A percentile compares a stretch with the other conserved stretches of the same genome.
These are phyloP conservation scores for Pseudonitzschia pungens DNA, from an alignment of 108 stramenopile genomes.

Conservation along the genomic window DNA sequence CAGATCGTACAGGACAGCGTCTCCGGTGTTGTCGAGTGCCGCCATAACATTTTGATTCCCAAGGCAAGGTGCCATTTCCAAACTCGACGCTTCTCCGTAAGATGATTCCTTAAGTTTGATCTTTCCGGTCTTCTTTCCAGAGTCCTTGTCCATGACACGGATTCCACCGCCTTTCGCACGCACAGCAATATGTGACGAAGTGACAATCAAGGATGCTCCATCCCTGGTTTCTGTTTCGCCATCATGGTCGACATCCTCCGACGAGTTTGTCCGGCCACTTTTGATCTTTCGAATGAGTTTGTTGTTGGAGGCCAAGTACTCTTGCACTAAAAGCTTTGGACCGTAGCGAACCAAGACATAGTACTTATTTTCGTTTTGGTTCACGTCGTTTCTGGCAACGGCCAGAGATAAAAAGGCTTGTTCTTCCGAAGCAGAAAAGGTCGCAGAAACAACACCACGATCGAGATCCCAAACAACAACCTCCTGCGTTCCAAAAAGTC, in stretches of 20 bases:
- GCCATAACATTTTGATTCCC: constrained; percentile 3
- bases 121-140: constrained; percentile 41
- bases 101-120: not conserved
- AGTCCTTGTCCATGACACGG: constrained; percentile 30
- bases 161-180: constrained; percentile 12
- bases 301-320: constrained; percentile 30
- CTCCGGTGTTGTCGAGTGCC: not conserved
- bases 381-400: not conserved
- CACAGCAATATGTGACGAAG: constrained; percentile 20
- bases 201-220: constrained; percentile 14
- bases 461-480: constrained; percentile 48
- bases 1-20: constrained; percentile 24
- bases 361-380: constrained; percentile 3
- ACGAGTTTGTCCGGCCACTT: constrained; percentile 26
- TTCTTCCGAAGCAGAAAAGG: constrained; percentile 22
- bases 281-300: constrained; percentile 45
- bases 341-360: constrained; percentile 25
- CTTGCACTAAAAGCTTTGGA: constrained; percentile 34
- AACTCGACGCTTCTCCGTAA: not conserved
- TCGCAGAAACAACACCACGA: constrained; percentile 49
- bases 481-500: constrained; percentile 22
- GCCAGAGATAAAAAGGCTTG: constrained; percentile 23
- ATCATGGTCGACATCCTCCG: not conserved
- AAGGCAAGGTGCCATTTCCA: constrained; percentile 11
- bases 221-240: not conserved